A percentile compares a stretch with the other conserved stretches of the same genome.
Conservation (phyloP, 2,329 filamentous ascomycete species). For the Endothia cerciana region DNA sequence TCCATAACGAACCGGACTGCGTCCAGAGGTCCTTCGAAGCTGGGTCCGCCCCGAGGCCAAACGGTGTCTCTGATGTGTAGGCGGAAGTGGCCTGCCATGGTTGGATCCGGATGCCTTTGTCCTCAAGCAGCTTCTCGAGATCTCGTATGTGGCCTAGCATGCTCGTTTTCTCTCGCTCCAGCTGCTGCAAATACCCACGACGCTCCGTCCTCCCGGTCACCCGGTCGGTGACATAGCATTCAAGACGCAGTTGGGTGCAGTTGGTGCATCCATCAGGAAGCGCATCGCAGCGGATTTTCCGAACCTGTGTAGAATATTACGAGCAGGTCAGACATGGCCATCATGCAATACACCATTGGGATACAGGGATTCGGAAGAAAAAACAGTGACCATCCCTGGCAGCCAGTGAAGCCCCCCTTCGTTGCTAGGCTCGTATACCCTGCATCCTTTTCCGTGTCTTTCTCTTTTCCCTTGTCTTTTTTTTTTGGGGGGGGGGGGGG, state of each 20-base stretch:
- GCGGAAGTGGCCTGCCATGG: constrained; percentile 47
- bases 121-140: constrained; percentile 67
- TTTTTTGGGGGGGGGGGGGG: too few species aligned
- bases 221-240: constrained; percentile 85
- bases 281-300: constrained; percentile 87
- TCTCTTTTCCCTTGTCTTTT: too few species aligned
- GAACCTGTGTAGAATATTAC: constrained; percentile 54
- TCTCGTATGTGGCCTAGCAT: constrained; percentile 70
- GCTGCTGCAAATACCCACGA: constrained; percentile 75
- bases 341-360: neutral
- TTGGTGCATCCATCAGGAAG: constrained; percentile 80
- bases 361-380: neutral
- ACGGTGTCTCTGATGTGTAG: constrained; percentile 35
- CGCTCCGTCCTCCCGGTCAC: constrained; percentile 81
- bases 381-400: neutral
- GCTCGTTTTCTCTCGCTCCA: constrained; percentile 73
- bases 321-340: neutral
- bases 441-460: too few species aligned
- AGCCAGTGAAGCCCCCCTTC: too few species aligned
- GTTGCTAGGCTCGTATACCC: too few species aligned
- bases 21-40: constrained; percentile 41
- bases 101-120: constrained; percentile 64
- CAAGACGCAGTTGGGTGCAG: constrained; percentile 74
- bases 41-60: constrained; percentile 37
- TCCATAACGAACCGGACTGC: constrained; percentile 42